Conservation (phyloP, 2,329 filamentous ascomycete genomes). For the Myotisia sp. region DNA sequence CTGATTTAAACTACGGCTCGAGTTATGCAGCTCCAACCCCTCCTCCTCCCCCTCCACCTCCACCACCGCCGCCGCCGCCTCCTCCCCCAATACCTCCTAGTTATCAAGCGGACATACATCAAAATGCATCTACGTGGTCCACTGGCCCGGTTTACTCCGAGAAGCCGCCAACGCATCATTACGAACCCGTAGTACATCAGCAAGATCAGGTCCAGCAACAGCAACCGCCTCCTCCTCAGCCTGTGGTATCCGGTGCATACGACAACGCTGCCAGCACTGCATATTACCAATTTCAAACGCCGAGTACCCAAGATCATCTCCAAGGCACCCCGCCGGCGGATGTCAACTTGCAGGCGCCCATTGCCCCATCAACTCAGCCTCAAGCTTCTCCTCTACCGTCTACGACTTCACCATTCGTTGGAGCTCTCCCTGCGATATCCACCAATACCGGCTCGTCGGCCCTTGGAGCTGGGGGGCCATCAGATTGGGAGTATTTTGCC, state of each 20-base stretch:
- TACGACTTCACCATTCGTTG: constrained; percentile 4
- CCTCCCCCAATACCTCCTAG: constrained; percentile 29
- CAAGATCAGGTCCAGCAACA: constrained; percentile 6
- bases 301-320: constrained; percentile 1
- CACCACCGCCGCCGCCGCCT: constrained; percentile 29
- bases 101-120: constrained; percentile 22
- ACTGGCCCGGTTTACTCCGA: constrained; percentile 18
- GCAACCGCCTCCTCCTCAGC: constrained; percentile 1
- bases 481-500: constrained; percentile 35
- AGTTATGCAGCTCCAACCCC: constrained; percentile 11
- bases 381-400: constrained; percentile 16
- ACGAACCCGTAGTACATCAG: constrained; percentile 17
- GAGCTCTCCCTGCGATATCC: constrained; percentile 8
- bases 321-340: constrained; percentile 9
- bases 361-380: constrained; percentile 9
- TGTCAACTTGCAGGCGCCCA: constrained; percentile 9
- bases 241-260: constrained; percentile 5
- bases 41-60: too few relatives aligned
- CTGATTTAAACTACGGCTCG: too few relatives aligned
- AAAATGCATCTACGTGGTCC: constrained; percentile 13
- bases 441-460: constrained; percentile 17
- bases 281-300: background rate
- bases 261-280: background rate
- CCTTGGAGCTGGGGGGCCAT: constrained; percentile 30
- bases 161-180: constrained; percentile 19